Evolutionary conservation across 164 flowering plant species (phyloP).

Genomic region (Chimonanthus praecox): DNA sequence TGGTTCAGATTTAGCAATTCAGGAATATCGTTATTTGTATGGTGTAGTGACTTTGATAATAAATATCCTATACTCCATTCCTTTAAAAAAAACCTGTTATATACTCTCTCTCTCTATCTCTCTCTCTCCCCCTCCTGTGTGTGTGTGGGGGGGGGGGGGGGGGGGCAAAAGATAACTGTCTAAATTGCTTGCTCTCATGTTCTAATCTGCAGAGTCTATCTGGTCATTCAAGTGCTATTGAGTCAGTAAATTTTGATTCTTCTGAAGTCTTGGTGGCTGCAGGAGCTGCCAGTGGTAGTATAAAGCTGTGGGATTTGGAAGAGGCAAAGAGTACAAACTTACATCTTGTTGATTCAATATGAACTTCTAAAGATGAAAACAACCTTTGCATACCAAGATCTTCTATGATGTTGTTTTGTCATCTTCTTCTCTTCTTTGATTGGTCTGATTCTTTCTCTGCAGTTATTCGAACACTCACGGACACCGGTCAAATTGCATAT

Average conservation of each 20-base stretch:
- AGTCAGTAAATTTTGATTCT: conserved; percentile 92
- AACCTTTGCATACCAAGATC: background rate
- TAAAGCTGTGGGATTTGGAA: conserved; percentile 97
- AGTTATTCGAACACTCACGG: conserved; percentile 98
- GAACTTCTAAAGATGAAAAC: background rate
- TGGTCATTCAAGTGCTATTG: conserved; percentile 95
- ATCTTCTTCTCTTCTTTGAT: background rate
- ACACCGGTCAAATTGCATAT: conserved; percentile 91
- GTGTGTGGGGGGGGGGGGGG: too few relatives aligned
- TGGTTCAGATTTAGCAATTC: too few relatives aligned
- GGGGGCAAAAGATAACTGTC: background rate
- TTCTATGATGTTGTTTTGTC: background rate
- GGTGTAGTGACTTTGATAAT: too few relatives aligned
- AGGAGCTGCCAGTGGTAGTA: conserved; percentile 96
- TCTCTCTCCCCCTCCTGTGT: background rate
- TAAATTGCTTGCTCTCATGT: background rate
- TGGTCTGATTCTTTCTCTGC: conserved; percentile 12
- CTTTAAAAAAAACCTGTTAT: too few relatives aligned
- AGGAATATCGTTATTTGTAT: too few relatives aligned
- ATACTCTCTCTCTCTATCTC: background rate
- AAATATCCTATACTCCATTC: too few relatives aligned
- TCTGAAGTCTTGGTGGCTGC: conserved; percentile 94
- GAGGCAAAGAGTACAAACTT: conserved; percentile 86
- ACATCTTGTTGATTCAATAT: background rate
- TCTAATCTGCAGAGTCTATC: conserved; percentile 66